phyloP scores from a whole-genome alignment of 1,139 yeast genomes.

The Hemisphaericaspora xylofermentans region DNA sequence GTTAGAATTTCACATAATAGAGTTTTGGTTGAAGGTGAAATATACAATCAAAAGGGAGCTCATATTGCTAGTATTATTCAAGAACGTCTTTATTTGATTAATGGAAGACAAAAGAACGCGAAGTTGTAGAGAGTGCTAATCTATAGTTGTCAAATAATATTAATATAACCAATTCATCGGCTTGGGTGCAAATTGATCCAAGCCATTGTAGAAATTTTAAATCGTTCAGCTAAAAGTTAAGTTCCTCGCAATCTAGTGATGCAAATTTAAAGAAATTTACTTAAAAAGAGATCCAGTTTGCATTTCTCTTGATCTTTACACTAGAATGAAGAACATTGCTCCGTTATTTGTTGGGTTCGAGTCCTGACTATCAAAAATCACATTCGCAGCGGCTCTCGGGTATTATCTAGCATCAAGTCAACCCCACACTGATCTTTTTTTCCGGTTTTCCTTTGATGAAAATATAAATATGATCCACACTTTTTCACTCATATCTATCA shows the following conservation, averaged over 20 bases:
- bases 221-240: no score
- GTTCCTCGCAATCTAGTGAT: not conserved
- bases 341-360: no score
- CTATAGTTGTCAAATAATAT: no score
- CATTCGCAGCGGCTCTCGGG: not conserved
- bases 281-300: no score
- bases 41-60: constrained; percentile 34
- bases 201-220: no score
- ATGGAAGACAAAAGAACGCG: constrained; percentile 28
- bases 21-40: constrained; percentile 35
- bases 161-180: not conserved
- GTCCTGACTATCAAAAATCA: no score
- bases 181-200: not conserved
- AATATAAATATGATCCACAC: not conserved
- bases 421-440: constrained; percentile 5
- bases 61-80: constrained; percentile 43
- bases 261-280: no score
- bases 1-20: constrained; percentile 42
- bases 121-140: constrained; percentile 26
- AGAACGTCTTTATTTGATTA: constrained; percentile 40
- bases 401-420: not conserved
- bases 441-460: not conserved
- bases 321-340: no score
- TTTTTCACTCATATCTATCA: not conserved
- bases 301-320: no score